phyloP scores from a whole-genome alignment of 192 early-diverging fungal species.

The Phycomyces nitens region DNA sequence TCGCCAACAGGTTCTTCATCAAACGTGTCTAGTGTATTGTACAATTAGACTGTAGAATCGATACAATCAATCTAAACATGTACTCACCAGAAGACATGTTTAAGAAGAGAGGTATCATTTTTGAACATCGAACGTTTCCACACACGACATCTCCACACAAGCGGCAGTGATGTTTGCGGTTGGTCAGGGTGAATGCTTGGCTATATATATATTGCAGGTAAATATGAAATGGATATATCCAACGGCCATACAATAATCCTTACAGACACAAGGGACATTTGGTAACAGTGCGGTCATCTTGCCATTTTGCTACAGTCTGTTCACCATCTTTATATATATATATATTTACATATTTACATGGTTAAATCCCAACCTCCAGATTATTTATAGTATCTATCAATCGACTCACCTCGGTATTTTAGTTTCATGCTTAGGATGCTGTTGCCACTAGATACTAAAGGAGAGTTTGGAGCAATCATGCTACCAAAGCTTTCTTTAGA shows the following conservation, averaged over 20 bases:
- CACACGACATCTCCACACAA: slow-evolving; percentile 17
- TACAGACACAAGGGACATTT: slow-evolving; percentile 19
- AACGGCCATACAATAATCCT: too few species aligned
- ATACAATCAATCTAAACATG: neutral
- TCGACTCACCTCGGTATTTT: slow-evolving; percentile 4
- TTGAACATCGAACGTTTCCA: slow-evolving; percentile 13
- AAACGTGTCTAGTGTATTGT: slow-evolving; percentile 10
- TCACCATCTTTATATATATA: slow-evolving; percentile 8
- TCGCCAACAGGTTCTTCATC: slow-evolving; percentile 50
- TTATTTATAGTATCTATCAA: too few species aligned
- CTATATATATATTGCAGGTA: neutral
- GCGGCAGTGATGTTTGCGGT: slow-evolving; percentile 21
- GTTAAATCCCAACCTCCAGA: too few species aligned
- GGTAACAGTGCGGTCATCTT: slow-evolving; percentile 13
- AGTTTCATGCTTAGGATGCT: slow-evolving; percentile 32
- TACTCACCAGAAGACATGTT: slow-evolving; percentile 14
- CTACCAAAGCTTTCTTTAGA: slow-evolving; percentile 31
- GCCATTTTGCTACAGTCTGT: slow-evolving; percentile 13
- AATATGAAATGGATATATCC: neutral
- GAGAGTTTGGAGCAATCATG: slow-evolving; percentile 15
- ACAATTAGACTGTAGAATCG: neutral
- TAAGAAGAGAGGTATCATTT: slow-evolving; percentile 19
- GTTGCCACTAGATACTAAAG: slow-evolving; percentile 13
- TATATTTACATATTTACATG: too few species aligned
- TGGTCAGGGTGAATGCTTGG: slow-evolving; percentile 10